Evolutionary conservation across 2,329 filamentous ascomycete genomes (phyloP).

Genomic region (Trichoderma citrinoviride): DNA sequence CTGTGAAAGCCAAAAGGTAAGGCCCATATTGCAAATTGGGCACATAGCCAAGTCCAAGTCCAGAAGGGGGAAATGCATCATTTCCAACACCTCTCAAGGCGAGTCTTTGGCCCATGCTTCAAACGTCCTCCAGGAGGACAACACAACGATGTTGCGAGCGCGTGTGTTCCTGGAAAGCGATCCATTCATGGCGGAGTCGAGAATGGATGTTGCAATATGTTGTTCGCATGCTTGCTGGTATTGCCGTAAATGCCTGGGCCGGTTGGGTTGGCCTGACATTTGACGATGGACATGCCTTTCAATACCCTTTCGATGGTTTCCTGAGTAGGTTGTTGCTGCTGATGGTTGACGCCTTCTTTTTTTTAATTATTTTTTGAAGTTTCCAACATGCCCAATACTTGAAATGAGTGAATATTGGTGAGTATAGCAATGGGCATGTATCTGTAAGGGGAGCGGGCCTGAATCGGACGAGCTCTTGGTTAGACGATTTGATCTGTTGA

Average conservation of each 20-base stretch:
- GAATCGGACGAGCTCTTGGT: not conserved
- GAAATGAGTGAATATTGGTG: not conserved
- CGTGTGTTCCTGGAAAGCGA: not conserved
- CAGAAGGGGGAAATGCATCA: not conserved
- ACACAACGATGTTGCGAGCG: not conserved
- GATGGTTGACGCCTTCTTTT: not conserved
- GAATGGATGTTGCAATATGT: not conserved
- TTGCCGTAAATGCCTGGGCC: not conserved
- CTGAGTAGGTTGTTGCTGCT: not conserved
- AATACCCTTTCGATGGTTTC: not conserved
- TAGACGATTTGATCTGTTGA: not conserved
- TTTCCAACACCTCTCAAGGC: not conserved
- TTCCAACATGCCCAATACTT: not conserved
- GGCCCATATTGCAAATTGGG: not conserved
- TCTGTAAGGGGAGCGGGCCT: not conserved
- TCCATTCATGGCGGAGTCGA: not conserved
- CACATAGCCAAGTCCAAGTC: not conserved
- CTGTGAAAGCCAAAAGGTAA: not conserved
- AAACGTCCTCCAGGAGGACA: not conserved
- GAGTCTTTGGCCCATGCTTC: not conserved
- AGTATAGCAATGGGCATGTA: not conserved
- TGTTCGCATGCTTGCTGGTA: not conserved
- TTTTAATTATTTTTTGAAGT: not conserved
- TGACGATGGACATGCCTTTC: not conserved
- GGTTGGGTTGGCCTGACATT: not conserved